Evolutionary conservation across 495 filamentous ascomycete species (phyloP).

Genomic region (Penicillium dipodomyicola): DNA sequence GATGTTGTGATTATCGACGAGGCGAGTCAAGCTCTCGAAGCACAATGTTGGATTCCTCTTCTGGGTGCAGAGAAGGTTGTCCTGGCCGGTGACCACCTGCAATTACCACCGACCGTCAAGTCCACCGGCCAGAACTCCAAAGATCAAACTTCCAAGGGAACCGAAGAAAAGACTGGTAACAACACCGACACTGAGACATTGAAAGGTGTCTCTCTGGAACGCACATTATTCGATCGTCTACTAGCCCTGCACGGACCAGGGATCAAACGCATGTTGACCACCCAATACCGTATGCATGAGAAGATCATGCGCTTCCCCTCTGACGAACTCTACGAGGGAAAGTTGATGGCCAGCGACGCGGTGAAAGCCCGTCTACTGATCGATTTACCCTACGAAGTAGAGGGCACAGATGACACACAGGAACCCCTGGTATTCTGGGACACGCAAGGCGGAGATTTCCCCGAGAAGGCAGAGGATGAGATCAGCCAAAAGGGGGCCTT

Average conservation of each 20-base stretch:
- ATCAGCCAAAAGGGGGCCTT: conserved; percentile 52
- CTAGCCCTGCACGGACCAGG: conserved; percentile 73
- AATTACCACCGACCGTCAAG: conserved; percentile 94
- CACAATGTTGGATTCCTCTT: conserved; percentile 96
- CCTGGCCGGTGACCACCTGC: conserved; percentile 90
- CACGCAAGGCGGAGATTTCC: conserved; percentile 91
- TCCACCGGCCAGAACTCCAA: conserved; percentile 40
- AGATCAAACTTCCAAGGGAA: conserved; percentile 20
- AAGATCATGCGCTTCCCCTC: conserved; percentile 94
- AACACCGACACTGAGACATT: conserved; percentile 25
- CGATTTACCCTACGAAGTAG: conserved; percentile 74
- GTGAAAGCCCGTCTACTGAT: conserved; percentile 74
- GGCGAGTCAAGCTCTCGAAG: conserved; percentile 91
- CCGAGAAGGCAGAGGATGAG: conserved; percentile 56
- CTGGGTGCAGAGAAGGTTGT: conserved; percentile 78
- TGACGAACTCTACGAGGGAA: conserved; percentile 76
- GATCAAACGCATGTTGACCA: conserved; percentile 95
- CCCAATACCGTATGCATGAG: conserved; percentile 98
- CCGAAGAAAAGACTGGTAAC: conserved; percentile 22
- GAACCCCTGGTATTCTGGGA: conserved; percentile 93
- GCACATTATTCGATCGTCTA: conserved; percentile 86
- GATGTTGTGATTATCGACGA: conserved; percentile 96
- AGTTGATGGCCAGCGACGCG: conserved; percentile 71
- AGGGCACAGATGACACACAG: conserved; percentile 80
- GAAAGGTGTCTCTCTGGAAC: conserved; percentile 64